Percentiles rank a stretch among this genome's conserved stretches.
phyloP scores from a whole-genome alignment of 257 asterid species.

The Nemophila menziesii region DNA sequence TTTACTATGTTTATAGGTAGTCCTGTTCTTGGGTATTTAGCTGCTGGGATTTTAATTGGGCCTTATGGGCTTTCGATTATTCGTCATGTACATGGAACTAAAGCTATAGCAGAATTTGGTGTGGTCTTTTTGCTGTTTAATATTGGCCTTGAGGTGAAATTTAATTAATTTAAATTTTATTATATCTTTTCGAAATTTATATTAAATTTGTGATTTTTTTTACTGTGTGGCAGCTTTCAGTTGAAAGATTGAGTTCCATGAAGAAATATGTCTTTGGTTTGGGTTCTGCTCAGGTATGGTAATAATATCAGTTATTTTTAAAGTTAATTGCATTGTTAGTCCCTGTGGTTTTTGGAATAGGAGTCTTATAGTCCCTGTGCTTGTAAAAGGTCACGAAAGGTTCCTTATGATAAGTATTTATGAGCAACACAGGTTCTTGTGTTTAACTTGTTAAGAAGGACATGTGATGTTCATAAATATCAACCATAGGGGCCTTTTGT shows the following conservation, averaged over 20 bases:
- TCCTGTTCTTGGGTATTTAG: conserved; percentile 96
- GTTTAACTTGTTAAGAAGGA: too few species aligned
- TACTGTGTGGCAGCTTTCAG: conserved; percentile 68
- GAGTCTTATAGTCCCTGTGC: too few species aligned
- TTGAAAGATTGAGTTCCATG: conserved; percentile 97
- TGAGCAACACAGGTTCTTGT: too few species aligned
- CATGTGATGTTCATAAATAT: too few species aligned
- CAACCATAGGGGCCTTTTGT: too few species aligned
- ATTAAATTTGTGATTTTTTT: conserved; percentile 11
- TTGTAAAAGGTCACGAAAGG: too few species aligned
- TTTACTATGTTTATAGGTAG: conserved; percentile 57
- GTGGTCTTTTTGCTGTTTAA: conserved; percentile 96
- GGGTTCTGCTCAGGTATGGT: conserved; percentile 90
- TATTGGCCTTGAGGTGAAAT: conserved; percentile 93
- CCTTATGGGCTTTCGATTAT: conserved; percentile 98
- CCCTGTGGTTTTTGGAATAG: too few species aligned
- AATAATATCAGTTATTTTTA: not conserved
- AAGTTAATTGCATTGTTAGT: too few species aligned
- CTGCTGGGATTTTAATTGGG: conserved; percentile 98
- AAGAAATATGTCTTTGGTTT: conserved; percentile 97
- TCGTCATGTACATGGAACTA: conserved; percentile 94
- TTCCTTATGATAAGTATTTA: too few species aligned
- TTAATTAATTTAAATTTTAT: not conserved
- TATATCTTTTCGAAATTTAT: conserved; percentile 7
- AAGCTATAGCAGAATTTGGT: conserved; percentile 98